A percentile compares a stretch with the other conserved stretches of the same genome.
Evolutionary conservation across 768 basidiomycete genomes (phyloP).

Genomic region (Leccinellum albellum): DNA sequence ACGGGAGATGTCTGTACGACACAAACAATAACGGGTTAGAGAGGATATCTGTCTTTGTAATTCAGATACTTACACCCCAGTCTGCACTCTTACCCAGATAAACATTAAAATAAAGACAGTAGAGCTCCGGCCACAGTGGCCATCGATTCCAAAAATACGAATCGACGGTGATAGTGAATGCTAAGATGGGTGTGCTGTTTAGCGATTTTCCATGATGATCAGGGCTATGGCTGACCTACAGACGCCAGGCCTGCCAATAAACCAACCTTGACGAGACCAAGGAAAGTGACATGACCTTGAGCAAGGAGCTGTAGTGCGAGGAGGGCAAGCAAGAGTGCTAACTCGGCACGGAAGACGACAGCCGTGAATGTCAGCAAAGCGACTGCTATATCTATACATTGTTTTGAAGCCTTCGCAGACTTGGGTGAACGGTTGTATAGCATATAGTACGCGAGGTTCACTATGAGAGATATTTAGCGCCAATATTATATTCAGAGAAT

Average conservation of each 20-base stretch:
- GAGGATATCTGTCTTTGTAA: not conserved
- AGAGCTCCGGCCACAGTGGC: constrained; percentile 84
- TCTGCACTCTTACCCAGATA: constrained; percentile 79
- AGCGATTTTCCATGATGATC: not conserved
- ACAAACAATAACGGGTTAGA: not conserved
- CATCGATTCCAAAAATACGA: constrained; percentile 79
- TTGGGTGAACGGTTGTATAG: constrained; percentile 39
- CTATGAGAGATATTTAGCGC: constrained; percentile 21
- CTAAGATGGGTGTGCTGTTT: constrained; percentile 34
- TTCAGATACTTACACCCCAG: constrained; percentile 75
- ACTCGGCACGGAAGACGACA: constrained; percentile 76
- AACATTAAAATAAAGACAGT: constrained; percentile 80
- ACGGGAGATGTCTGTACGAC: constrained; percentile 60
- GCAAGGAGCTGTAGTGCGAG: constrained; percentile 54
- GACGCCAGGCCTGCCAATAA: constrained; percentile 47
- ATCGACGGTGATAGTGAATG: constrained; percentile 62
- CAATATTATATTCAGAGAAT: no score
- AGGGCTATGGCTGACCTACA: constrained; percentile 39
- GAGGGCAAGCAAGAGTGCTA: constrained; percentile 62
- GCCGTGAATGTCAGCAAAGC: constrained; percentile 61
- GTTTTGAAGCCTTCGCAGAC: constrained; percentile 34
- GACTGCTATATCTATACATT: constrained; percentile 42
- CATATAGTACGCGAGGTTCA: constrained; percentile 56
- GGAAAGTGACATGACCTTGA: constrained; percentile 40
- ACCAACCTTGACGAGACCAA: constrained; percentile 46